Conservation (phyloP, 192 early-diverging fungal species). For the Gryganskiella cystojenkinii region DNA sequence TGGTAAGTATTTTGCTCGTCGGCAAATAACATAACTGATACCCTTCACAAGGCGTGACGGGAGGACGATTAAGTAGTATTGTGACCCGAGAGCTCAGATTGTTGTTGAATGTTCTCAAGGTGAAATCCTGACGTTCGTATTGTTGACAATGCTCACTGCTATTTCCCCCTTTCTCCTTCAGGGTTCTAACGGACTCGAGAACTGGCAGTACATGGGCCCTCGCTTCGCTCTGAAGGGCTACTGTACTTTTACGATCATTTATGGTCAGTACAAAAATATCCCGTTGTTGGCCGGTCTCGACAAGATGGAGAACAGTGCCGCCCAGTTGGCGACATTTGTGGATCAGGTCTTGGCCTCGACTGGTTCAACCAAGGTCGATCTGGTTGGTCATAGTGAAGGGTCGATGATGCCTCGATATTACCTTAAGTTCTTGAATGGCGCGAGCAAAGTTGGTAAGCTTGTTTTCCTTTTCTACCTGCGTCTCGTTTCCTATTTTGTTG, state of each 20-base stretch:
- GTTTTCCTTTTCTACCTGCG: too few species aligned
- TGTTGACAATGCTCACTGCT: too few species aligned
- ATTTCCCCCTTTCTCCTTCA: too few species aligned
- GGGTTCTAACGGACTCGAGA: conserved; percentile 26
- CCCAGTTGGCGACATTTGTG: conserved; percentile 26
- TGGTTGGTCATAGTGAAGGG: conserved; percentile 40
- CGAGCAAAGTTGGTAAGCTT: conserved; percentile 38
- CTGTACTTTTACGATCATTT: conserved; percentile 40
- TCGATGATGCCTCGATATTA: conserved; percentile 40
- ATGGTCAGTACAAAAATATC: conserved; percentile 15
- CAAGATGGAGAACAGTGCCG: conserved; percentile 37
- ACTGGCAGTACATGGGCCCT: conserved; percentile 34
- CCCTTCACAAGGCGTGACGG: too few species aligned
- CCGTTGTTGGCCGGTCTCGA: conserved; percentile 31
- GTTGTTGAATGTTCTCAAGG: too few species aligned
- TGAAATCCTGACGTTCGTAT: too few species aligned
- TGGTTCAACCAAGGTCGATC: conserved; percentile 36
- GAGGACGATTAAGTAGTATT: too few species aligned
- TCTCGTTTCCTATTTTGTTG: too few species aligned
- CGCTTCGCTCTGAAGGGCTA: conserved; percentile 26
- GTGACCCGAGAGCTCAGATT: too few species aligned
- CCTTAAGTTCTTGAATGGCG: conserved; percentile 30
- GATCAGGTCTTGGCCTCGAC: conserved; percentile 43
- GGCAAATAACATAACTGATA: neutral
- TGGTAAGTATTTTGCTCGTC: too few species aligned